Percentiles rank a stretch among this genome's conserved stretches.
These are phyloP conservation scores for Neopestalotiopsis rosae DNA, from an alignment of 2,329 filamentous ascomycete genomes.

Conservation along the genomic window DNA sequence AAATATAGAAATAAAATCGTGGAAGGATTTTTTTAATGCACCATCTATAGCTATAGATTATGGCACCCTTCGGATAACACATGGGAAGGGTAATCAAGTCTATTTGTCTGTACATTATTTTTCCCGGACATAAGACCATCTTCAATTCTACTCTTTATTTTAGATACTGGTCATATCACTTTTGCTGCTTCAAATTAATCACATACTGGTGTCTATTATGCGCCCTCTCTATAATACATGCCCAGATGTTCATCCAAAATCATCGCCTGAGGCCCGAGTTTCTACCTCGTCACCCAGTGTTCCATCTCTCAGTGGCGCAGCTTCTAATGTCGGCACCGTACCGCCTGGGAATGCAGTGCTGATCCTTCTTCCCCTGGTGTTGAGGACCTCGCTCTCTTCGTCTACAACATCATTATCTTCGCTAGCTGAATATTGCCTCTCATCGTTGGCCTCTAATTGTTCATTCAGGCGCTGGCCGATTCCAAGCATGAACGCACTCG, in stretches of 20 bases:
- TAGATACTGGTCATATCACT: too few relatives aligned
- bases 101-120: too few relatives aligned
- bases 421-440: conserved; percentile 25
- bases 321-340: conserved; percentile 49
- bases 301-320: conserved; percentile 48
- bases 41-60: too few relatives aligned
- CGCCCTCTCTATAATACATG: neutral
- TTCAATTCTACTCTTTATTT: too few relatives aligned
- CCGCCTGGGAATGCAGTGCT: conserved; percentile 56
- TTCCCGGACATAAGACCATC: too few relatives aligned
- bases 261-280: conserved; percentile 28
- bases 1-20: too few relatives aligned
- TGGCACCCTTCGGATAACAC: too few relatives aligned
- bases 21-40: too few relatives aligned
- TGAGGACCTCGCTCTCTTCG: conserved; percentile 47
- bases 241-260: conserved; percentile 29
- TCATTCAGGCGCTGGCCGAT: conserved; percentile 57
- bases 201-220: neutral
- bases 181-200: neutral
- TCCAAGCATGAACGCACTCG: conserved; percentile 56
- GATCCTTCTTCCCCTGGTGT: conserved; percentile 57
- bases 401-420: conserved; percentile 30
- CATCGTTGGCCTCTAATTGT: conserved; percentile 44
- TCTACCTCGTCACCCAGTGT: conserved; percentile 26
- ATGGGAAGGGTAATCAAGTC: too few relatives aligned